Evolutionary conservation across 2,329 filamentous ascomycete species (phyloP).

Genomic region (Alternaria brassicae): DNA sequence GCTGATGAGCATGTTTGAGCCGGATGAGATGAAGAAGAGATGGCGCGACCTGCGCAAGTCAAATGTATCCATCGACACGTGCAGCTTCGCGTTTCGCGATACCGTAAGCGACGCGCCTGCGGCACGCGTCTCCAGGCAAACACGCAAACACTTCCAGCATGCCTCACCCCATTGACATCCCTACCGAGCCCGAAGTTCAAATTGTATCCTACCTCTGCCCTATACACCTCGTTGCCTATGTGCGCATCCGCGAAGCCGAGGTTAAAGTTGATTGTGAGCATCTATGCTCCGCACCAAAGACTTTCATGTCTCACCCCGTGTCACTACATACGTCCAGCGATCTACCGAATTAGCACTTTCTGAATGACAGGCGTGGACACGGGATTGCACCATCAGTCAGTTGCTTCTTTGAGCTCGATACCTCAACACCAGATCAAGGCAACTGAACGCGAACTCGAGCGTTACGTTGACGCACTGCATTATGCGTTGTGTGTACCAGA

Average conservation of each 20-base stretch:
- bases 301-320: too few species aligned
- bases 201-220: background rate
- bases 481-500: too few species aligned
- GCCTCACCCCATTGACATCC: background rate
- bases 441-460: too few species aligned
- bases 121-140: background rate
- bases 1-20: background rate
- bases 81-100: background rate
- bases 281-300: background rate
- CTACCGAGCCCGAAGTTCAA: background rate
- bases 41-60: background rate
- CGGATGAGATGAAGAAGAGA: background rate
- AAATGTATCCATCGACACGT: background rate
- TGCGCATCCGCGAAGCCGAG: background rate
- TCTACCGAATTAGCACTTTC: too few species aligned
- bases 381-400: too few species aligned
- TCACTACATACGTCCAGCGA: too few species aligned
- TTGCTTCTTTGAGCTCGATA: too few species aligned
- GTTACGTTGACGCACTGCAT: too few species aligned
- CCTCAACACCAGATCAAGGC: too few species aligned
- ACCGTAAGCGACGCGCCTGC: conserved; percentile 4
- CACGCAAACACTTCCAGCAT: background rate
- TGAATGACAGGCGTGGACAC: too few species aligned
- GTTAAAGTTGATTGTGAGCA: background rate
- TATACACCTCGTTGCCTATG: background rate